Conservation (phyloP, 2,329 filamentous ascomycete genomes). For the Raffaelea deltoideospora region DNA sequence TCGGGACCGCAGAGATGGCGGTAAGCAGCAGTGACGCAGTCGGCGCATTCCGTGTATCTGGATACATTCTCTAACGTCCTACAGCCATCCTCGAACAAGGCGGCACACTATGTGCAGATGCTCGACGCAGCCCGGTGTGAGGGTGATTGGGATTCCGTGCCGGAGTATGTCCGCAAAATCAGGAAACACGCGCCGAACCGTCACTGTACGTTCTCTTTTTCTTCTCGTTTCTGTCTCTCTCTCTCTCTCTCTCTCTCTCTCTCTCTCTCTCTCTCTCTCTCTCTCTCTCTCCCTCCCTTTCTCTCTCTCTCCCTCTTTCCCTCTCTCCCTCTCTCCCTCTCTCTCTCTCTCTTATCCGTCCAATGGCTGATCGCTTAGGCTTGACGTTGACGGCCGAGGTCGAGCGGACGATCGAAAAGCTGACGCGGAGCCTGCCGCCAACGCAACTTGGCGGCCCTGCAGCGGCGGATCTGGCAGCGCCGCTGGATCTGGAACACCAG, state of each 20-base stretch:
- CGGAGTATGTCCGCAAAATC: conserved; percentile 82
- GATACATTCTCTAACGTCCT: neutral
- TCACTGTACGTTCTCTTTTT: conserved; percentile 47
- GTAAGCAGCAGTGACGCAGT: neutral
- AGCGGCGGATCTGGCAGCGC: conserved; percentile 20
- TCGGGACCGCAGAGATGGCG: neutral
- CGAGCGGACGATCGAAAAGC: conserved; percentile 49
- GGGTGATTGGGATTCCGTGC: conserved; percentile 72
- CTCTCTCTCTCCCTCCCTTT: conserved; percentile 24
- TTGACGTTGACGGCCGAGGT: conserved; percentile 54
- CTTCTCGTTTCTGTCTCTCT: neutral
- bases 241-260: conserved; percentile 5
- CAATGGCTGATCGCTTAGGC: conserved; percentile 28
- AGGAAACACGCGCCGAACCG: conserved; percentile 82
- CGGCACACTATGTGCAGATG: conserved; percentile 62
- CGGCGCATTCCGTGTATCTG: too few relatives aligned
- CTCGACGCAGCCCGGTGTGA: conserved; percentile 80
- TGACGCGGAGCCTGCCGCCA: conserved; percentile 27
- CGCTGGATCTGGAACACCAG: conserved; percentile 28
- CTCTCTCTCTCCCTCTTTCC: conserved; percentile 12
- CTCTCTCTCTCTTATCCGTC: neutral
- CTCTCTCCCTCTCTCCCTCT: neutral
- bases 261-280: conserved; percentile 2
- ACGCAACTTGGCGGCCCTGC: conserved; percentile 23
- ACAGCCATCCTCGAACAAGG: conserved; percentile 37